phyloP scores from a whole-genome alignment of 495 filamentous ascomycete species.

The Hypoxylon crocopeplum region DNA sequence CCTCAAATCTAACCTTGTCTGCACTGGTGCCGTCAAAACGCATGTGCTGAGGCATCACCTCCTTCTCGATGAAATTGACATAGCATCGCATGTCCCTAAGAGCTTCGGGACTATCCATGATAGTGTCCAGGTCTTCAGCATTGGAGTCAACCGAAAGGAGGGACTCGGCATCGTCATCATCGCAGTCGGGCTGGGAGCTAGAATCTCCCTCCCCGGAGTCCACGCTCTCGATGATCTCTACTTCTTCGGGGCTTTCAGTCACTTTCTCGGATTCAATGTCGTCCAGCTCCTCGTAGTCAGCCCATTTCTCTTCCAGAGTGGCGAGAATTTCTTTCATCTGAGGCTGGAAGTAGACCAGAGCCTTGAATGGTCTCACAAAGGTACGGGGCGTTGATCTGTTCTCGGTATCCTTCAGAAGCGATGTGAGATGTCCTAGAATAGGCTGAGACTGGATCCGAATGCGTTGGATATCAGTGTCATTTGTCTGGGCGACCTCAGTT shows the following conservation, averaged over 20 bases:
- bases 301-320: constrained; percentile 48
- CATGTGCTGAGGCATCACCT: constrained; percentile 44
- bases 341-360: constrained; percentile 47
- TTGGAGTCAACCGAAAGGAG: constrained; percentile 36
- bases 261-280: constrained; percentile 23
- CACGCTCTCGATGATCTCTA: constrained; percentile 26
- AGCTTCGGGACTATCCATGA: constrained; percentile 43
- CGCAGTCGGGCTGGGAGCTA: constrained; percentile 6
- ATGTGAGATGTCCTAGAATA: constrained; percentile 41
- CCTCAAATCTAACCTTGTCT: constrained; percentile 40
- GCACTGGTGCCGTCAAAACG: constrained; percentile 31
- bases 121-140: constrained; percentile 36
- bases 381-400: constrained; percentile 39
- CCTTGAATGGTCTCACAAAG: constrained; percentile 49
- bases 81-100: constrained; percentile 45
- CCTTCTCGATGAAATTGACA: constrained; percentile 44
- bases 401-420: constrained; percentile 33
- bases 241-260: constrained; percentile 25
- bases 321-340: constrained; percentile 44
- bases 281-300: constrained; percentile 39
- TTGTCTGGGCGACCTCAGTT: constrained; percentile 30
- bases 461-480: constrained; percentile 41
- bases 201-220: constrained; percentile 26
- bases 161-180: constrained; percentile 31
- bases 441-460: constrained; percentile 50